Conservation (phyloP, 257 asterid genomes). For the Thymus mandschuricus region DNA sequence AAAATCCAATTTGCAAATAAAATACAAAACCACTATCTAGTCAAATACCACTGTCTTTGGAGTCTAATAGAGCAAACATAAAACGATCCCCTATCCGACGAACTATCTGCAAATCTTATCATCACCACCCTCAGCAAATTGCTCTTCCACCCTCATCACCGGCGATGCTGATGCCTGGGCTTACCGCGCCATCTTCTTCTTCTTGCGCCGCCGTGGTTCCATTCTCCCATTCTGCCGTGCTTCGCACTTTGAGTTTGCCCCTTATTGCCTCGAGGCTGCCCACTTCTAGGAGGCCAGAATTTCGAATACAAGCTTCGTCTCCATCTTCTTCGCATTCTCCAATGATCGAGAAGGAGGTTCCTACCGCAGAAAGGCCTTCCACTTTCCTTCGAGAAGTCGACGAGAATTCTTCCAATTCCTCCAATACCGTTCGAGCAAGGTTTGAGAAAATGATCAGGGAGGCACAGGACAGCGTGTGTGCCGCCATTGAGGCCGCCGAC, state of each 20-base stretch:
- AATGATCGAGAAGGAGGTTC: slow-evolving; percentile 71
- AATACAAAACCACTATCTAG: too few relatives aligned
- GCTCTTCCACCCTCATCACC: slow-evolving; percentile 7
- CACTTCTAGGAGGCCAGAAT: neutral
- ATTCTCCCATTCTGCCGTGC: slow-evolving; percentile 26
- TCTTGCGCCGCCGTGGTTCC: slow-evolving; percentile 27
- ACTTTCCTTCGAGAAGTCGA: slow-evolving; percentile 74
- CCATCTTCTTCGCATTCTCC: slow-evolving; percentile 41
- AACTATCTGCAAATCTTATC: slow-evolving; percentile 30
- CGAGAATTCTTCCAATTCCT: slow-evolving; percentile 30
- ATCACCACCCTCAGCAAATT: neutral
- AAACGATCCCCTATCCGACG: neutral
- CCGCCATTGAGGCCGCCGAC: slow-evolving; percentile 73
- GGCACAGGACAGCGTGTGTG: slow-evolving; percentile 80
- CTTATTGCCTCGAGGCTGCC: neutral
- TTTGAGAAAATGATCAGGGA: slow-evolving; percentile 94
- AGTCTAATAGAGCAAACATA: too few relatives aligned
- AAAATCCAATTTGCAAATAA: too few relatives aligned
- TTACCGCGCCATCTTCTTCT: slow-evolving; percentile 31
- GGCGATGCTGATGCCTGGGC: slow-evolving; percentile 42
- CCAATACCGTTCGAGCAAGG: slow-evolving; percentile 59
- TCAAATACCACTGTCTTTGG: too few relatives aligned
- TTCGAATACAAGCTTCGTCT: slow-evolving; percentile 38
- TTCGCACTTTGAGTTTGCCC: slow-evolving; percentile 31
- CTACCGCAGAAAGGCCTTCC: slow-evolving; percentile 55